Percentiles rank a stretch among this genome's conserved stretches.
phyloP scores from a whole-genome alignment of 129 eudicot genomes.

The Flaveria trinervia region DNA sequence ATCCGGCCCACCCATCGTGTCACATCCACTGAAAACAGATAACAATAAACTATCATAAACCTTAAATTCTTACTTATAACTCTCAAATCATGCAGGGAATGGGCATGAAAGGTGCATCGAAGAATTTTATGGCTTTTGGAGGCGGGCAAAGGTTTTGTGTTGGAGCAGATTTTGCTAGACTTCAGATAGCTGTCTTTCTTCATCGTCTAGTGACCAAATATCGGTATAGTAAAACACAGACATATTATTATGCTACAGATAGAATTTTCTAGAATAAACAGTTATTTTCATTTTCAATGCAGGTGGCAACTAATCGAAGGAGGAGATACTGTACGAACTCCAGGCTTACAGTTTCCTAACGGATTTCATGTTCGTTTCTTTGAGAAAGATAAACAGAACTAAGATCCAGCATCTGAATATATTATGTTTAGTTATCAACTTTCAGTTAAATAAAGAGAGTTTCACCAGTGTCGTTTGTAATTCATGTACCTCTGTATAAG shows the following conservation, averaged over 20 bases:
- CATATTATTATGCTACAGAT: background rate
- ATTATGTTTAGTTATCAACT: background rate
- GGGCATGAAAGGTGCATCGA: slow-evolving; percentile 59
- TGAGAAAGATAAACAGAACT: background rate
- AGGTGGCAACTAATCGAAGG: slow-evolving; percentile 66
- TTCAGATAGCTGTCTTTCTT: slow-evolving; percentile 79
- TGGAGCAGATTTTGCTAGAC: slow-evolving; percentile 79
- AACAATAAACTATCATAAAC: too few species aligned
- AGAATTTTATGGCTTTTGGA: slow-evolving; percentile 89
- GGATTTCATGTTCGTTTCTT: slow-evolving; percentile 60
- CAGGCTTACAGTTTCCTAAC: slow-evolving; percentile 77
- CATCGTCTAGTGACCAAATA: slow-evolving; percentile 65
- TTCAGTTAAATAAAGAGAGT: background rate
- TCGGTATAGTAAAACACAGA: slow-evolving; percentile 39
- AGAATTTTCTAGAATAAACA: slow-evolving; percentile 13
- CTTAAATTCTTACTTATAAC: background rate
- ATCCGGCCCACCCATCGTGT: too few species aligned
- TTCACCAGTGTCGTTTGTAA: too few species aligned
- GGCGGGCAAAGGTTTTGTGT: slow-evolving; percentile 92
- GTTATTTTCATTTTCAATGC: slow-evolving; percentile 3
- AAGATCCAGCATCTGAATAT: background rate
- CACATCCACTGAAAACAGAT: too few species aligned
- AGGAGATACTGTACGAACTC: slow-evolving; percentile 75
- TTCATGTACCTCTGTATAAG: background rate
- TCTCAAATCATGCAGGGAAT: slow-evolving; percentile 44